Evolutionary conservation across 768 basidiomycete genomes (phyloP).

Genomic region (Tulasnella sp.): DNA sequence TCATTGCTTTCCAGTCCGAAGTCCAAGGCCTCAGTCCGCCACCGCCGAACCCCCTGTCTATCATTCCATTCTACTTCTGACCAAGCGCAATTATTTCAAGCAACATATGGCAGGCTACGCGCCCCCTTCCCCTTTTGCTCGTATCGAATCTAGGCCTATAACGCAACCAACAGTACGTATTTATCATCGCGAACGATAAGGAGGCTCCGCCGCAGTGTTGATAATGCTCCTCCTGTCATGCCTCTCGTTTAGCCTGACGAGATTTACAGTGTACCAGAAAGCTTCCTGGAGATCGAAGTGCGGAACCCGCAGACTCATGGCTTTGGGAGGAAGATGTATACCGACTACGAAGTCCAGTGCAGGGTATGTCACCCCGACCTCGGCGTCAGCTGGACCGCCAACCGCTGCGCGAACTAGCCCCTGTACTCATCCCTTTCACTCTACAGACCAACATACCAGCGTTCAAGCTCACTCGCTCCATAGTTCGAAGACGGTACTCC

Average conservation of each 20-base stretch:
- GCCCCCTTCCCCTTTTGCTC: slow-evolving; percentile 20
- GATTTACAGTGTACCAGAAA: slow-evolving; percentile 97
- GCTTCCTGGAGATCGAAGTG: slow-evolving; percentile 95
- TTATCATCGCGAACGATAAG: not conserved
- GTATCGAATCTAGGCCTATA: slow-evolving; percentile 16
- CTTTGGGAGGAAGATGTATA: slow-evolving; percentile 98
- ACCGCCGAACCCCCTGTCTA: slow-evolving; percentile 2
- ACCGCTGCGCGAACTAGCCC: not conserved
- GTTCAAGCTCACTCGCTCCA: slow-evolving; percentile 91
- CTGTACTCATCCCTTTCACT: not conserved
- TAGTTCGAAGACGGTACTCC: slow-evolving; percentile 80
- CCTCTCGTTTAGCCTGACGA: slow-evolving; percentile 71
- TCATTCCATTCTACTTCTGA: not conserved
- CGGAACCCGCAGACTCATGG: slow-evolving; percentile 96
- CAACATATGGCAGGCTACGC: slow-evolving; percentile 13
- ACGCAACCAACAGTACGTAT: slow-evolving; percentile 21
- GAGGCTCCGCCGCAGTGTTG: not conserved
- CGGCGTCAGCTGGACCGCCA: not conserved
- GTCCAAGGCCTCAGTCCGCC: not conserved
- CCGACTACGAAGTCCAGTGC: slow-evolving; percentile 97
- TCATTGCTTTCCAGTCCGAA: not conserved
- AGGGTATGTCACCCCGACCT: slow-evolving; percentile 48
- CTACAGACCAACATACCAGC: slow-evolving; percentile 96
- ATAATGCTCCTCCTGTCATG: not conserved
- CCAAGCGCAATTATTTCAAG: not conserved